phyloP scores from a whole-genome alignment of 495 filamentous ascomycete genomes.

The Viridothelium virens region DNA sequence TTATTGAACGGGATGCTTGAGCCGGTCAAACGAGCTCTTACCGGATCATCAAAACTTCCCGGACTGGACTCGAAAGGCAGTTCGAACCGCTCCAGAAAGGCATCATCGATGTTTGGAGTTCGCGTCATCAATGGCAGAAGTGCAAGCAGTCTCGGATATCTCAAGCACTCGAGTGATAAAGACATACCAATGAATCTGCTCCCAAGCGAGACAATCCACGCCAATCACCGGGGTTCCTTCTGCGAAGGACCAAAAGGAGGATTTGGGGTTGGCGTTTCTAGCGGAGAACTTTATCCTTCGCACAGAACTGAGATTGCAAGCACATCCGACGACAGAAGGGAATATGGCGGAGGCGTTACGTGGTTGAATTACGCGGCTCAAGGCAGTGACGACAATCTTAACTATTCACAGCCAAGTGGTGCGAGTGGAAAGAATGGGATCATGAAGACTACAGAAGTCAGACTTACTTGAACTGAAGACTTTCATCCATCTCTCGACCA shows the following conservation, averaged over 20 bases:
- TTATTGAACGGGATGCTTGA: conserved; percentile 28
- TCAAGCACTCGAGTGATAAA: conserved; percentile 17
- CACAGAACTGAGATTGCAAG: background rate
- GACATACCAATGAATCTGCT: conserved; percentile 19
- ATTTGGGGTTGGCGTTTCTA: background rate
- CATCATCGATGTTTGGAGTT: background rate
- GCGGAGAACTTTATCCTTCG: background rate
- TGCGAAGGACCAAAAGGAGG: background rate
- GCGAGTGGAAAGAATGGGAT: conserved; percentile 21
- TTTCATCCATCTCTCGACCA: too few species aligned
- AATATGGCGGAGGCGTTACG: background rate
- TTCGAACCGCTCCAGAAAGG: background rate
- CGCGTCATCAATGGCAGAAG: conserved; percentile 13
- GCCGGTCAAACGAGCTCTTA: conserved; percentile 22
- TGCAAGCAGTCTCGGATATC: conserved; percentile 23
- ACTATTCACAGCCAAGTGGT: background rate
- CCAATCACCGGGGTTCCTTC: background rate
- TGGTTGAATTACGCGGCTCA: background rate
- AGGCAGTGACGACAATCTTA: background rate
- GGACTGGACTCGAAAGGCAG: background rate
- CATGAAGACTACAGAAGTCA: conserved; percentile 24
- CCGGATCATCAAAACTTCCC: conserved; percentile 1
- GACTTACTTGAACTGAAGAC: conserved; percentile 12
- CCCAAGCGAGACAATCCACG: background rate
- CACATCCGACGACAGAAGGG: background rate